Evolutionary conservation across 2,329 filamentous ascomycete species (phyloP), one percentile per base, ranked within the genome.

Genomic region (Colletotrichum sp.): DNA sequence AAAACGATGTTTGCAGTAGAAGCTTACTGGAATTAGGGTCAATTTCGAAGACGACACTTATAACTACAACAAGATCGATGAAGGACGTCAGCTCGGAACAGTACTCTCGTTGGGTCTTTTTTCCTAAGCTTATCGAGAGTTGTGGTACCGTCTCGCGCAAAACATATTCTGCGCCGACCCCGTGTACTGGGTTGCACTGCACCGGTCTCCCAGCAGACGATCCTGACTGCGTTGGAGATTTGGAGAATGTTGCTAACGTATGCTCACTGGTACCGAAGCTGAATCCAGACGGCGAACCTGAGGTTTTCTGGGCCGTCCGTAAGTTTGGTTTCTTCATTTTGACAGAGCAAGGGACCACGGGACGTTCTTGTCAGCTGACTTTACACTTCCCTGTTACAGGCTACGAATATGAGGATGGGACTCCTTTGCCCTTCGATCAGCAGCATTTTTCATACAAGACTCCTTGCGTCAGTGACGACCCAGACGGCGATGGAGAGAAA

Each of bases 171-270:
- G 39, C 39, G 0, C 39, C 39, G 2, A 48, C 39, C 18, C 39
- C 39, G 1, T 48, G 39, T 3, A 48, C 39, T 0, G 39, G 39
- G 9, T 0, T 6, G 18, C 18, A 0, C 18, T 48, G 39, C 5
- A 48, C 39, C 18, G 5, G 39, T 48, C 39, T 48, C 0, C 39
- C 39, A 3, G 39, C 39, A 2, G 39, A 48, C 39, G 39, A 48
- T 48, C 39, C 39, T 0, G 39, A 48, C 18, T 43, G 39, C 18
- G 8, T 43, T 43, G 39, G 39, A 43, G 39, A 43, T 6, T 5
- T 43, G 0, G 39, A 43, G 18, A 43, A 43, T 6, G 5, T 43
- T 43, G 8, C 39, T 0, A 43, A 43, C 18, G 39, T 43, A 6
- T 43, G 39, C 39, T 43, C 39, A 2, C 5, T 43, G 39, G 39